Percentiles rank a stretch among this genome's conserved stretches.
Conservation (phyloP, 2,329 filamentous ascomycete species). For the Endoconidiophora polonica region DNA sequence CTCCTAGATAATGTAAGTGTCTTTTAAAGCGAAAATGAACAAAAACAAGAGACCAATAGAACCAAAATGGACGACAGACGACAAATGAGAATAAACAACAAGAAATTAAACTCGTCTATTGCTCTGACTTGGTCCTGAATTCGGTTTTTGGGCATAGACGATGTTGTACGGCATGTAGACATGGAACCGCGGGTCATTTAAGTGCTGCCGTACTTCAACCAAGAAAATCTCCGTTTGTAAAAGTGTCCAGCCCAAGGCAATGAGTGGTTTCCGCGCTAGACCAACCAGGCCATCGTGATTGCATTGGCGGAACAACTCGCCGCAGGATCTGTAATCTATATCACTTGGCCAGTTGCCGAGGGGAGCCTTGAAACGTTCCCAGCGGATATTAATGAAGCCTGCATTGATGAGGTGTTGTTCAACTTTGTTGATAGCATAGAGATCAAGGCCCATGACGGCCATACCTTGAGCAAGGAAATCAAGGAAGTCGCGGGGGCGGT, state of each 20-base stretch:
- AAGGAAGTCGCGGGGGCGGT: slow-evolving; percentile 31
- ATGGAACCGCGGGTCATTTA: slow-evolving; percentile 23
- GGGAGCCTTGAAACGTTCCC: slow-evolving; percentile 30
- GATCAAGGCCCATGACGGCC: slow-evolving; percentile 25
- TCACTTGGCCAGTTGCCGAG: slow-evolving; percentile 30
- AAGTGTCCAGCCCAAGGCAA: slow-evolving; percentile 25
- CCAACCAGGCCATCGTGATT: slow-evolving; percentile 26
- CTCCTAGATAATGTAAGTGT: too few relatives aligned
- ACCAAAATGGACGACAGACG: too few relatives aligned
- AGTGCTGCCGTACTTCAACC: slow-evolving; percentile 24
- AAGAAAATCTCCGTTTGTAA: slow-evolving; percentile 29
- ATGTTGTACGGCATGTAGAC: slow-evolving; percentile 26
- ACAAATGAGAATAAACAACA: too few relatives aligned
- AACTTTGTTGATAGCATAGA: slow-evolving; percentile 24
- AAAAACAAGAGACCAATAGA: too few relatives aligned
- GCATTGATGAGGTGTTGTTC: slow-evolving; percentile 22
- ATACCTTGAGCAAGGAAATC: slow-evolving; percentile 26
- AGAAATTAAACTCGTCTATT: neutral
- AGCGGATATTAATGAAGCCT: slow-evolving; percentile 26
- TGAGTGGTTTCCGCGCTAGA: slow-evolving; percentile 23
- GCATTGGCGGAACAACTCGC: slow-evolving; percentile 28
- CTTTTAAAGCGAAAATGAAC: too few relatives aligned
- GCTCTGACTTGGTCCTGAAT: neutral
- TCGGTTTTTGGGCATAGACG: slow-evolving; percentile 24
- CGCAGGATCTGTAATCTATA: slow-evolving; percentile 27